Evolutionary conservation across 108 stramenopile species (phyloP).

Genomic region (Fragilaria radians): DNA sequence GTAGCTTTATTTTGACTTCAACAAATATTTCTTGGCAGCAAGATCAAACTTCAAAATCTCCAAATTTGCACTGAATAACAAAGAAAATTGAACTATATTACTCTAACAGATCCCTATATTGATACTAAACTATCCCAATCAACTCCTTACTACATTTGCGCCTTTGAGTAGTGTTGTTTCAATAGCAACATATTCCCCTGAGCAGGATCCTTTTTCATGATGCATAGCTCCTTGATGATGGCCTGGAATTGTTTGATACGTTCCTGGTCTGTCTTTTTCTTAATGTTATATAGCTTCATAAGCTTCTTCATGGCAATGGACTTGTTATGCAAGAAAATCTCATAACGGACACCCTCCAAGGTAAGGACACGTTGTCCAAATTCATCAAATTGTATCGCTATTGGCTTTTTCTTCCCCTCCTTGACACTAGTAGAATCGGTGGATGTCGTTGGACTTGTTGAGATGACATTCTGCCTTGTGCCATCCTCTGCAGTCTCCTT

Average conservation of each 20-base stretch:
- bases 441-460: not conserved
- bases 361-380: conserved; percentile 69
- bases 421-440: not conserved
- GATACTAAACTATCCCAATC: no score
- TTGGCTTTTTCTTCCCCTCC: conserved; percentile 7
- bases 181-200: conserved; percentile 67
- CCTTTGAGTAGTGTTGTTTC: conserved; percentile 78
- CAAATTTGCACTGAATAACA: no score
- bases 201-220: conserved; percentile 51
- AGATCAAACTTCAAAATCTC: no score
- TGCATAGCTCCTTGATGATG: conserved; percentile 70
- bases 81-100: no score
- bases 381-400: conserved; percentile 51
- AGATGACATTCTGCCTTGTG: no score
- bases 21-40: no score
- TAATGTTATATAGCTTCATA: conserved; percentile 72
- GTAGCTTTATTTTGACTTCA: no score
- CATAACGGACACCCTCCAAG: conserved; percentile 61
- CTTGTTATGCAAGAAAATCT: conserved; percentile 81
- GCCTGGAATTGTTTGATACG: conserved; percentile 47
- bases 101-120: no score
- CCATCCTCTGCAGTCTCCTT: no score
- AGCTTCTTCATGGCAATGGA: conserved; percentile 65
- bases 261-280: conserved; percentile 48
- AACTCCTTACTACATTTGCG: no score